Percentiles rank a stretch among this genome's conserved stretches.
Evolutionary conservation across 2,329 filamentous ascomycete species (phyloP).

Genomic region (Pseudogymnoascus sp.): DNA sequence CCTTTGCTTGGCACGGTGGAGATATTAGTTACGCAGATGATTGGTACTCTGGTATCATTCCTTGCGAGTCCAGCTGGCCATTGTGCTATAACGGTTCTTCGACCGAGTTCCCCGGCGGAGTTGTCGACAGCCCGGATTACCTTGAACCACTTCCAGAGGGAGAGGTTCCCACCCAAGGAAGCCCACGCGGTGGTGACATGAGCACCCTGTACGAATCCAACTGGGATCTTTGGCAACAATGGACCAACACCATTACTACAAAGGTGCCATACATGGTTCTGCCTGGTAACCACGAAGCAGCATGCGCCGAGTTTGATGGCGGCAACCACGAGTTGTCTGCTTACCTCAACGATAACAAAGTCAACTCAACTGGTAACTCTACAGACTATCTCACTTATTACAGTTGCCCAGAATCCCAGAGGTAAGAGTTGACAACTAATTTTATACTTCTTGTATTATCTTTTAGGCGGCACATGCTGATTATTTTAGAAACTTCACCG

Average conservation of each 20-base stretch:
- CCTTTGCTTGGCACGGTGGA: conserved; percentile 46
- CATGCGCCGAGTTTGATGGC: neutral
- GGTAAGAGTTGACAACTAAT: conserved; percentile 22
- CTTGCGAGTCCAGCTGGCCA: conserved; percentile 39
- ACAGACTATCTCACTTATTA: conserved; percentile 38
- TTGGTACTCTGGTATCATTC: conserved; percentile 43
- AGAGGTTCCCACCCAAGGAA: conserved; percentile 38
- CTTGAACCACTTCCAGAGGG: conserved; percentile 37
- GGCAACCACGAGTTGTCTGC: conserved; percentile 25
- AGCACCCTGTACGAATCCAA: conserved; percentile 42
- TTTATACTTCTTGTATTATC: neutral
- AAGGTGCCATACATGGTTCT: conserved; percentile 19
- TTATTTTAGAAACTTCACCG: conserved; percentile 38
- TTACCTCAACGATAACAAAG: conserved; percentile 36
- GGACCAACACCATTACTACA: conserved; percentile 30
- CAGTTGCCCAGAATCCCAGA: conserved; percentile 43
- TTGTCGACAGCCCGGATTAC: conserved; percentile 31
- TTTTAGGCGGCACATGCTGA: neutral
- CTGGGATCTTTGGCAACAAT: conserved; percentile 43
- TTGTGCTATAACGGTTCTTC: conserved; percentile 44
- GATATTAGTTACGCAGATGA: conserved; percentile 44
- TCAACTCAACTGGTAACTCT: conserved; percentile 33
- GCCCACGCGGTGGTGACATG: conserved; percentile 41
- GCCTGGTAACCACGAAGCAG: conserved; percentile 38
- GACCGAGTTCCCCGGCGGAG: conserved; percentile 29